Conservation (phyloP, 2,329 filamentous ascomycete genomes). For the Clarireedia homoeocarpa region DNA sequence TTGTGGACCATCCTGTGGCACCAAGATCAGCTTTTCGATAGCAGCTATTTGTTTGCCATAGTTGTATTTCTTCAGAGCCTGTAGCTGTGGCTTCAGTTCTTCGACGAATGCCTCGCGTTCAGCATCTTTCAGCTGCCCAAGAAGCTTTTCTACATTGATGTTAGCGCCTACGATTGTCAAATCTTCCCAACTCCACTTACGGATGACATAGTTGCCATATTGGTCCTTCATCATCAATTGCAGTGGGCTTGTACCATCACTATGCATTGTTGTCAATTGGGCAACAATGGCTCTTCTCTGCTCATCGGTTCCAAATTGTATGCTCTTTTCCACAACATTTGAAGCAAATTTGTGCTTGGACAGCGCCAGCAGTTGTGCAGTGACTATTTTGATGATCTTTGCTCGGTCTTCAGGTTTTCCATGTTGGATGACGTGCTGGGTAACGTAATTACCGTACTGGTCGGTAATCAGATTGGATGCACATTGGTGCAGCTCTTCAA, state of each 20-base stretch:
- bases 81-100: conserved; percentile 55
- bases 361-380: conserved; percentile 60
- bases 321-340: conserved; percentile 93
- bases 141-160: conserved; percentile 63
- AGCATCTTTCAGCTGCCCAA: conserved; percentile 51
- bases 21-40: conserved; percentile 48
- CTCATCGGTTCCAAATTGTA: conserved; percentile 60
- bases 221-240: conserved; percentile 78
- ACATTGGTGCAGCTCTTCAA: conserved; percentile 70
- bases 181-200: conserved; percentile 48
- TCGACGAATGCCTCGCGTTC: conserved; percentile 54
- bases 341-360: conserved; percentile 96
- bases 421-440: conserved; percentile 80
- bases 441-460: conserved; percentile 93
- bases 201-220: conserved; percentile 93
- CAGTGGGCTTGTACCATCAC: conserved; percentile 62
- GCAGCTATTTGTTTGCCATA: conserved; percentile 59
- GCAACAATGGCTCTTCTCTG: conserved; percentile 64
- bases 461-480: conserved; percentile 70
- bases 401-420: conserved; percentile 65
- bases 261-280: conserved; percentile 50
- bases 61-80: conserved; percentile 54
- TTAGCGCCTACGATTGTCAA: not conserved
- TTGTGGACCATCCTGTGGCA: conserved; percentile 9
- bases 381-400: conserved; percentile 67